A percentile compares a stretch with the other conserved stretches of the same genome.
Conservation (phyloP, 352 stramenopile genomes). For the Blastocystis sp. region DNA sequence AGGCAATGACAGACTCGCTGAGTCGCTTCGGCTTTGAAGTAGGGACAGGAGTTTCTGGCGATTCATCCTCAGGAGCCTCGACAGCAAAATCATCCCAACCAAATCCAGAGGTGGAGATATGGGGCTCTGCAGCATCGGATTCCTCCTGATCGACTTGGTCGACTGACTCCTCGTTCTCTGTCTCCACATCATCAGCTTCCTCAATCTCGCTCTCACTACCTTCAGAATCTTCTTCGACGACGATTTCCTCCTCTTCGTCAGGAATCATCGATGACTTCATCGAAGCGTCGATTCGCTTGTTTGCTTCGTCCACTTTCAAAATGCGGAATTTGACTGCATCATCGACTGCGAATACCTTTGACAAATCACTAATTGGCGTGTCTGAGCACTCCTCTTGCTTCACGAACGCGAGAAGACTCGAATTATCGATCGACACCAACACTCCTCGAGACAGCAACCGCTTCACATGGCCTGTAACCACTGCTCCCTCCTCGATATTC, state of each 20-base stretch:
- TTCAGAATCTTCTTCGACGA: neutral
- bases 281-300: neutral
- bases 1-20: neutral
- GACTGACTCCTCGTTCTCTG: neutral
- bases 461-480: neutral
- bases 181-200: neutral
- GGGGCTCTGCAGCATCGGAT: neutral
- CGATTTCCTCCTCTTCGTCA: neutral
- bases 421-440: neutral
- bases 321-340: neutral
- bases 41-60: neutral
- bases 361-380: neutral
- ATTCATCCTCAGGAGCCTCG: neutral
- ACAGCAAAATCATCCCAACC: conserved; percentile 4
- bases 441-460: neutral
- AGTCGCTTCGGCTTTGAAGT: conserved; percentile 1
- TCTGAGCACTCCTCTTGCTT: conserved; percentile 20
- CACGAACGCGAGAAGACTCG: neutral
- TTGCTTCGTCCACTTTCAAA: neutral
- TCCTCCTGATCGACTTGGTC: neutral
- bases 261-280: neutral
- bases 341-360: neutral
- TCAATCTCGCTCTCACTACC: neutral
- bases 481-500: neutral
- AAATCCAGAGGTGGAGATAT: neutral